A percentile compares a stretch with the other conserved stretches of the same genome.
Conservation (phyloP, 176 grass and related monocot species). For the Oryza brachyantha region DNA sequence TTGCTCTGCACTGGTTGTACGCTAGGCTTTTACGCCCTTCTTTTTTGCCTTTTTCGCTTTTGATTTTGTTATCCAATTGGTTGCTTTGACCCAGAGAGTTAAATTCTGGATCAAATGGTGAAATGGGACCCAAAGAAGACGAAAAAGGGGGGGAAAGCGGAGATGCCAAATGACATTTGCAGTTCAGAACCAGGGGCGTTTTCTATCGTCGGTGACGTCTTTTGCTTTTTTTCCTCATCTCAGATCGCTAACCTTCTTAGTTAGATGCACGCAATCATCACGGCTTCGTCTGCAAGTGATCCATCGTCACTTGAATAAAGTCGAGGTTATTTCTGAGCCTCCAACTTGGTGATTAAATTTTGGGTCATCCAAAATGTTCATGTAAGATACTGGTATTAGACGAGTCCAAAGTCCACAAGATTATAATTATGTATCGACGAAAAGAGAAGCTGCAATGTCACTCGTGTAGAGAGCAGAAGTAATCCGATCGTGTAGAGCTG, state of each 20-base stretch:
- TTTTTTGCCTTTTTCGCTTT: constrained; percentile 4
- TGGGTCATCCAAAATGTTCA: background rate
- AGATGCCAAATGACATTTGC: background rate
- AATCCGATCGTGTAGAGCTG: no score
- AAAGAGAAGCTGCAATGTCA: background rate
- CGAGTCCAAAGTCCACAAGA: background rate
- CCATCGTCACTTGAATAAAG: background rate
- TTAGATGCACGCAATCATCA: background rate
- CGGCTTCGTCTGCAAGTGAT: background rate
- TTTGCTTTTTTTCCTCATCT: background rate
- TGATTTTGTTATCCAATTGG: background rate
- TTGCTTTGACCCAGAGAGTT: background rate
- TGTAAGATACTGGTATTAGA: background rate
- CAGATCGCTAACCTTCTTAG: constrained; percentile 6
- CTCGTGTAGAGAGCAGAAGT: background rate
- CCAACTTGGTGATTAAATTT: background rate
- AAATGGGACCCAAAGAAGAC: background rate
- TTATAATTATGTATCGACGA: background rate
- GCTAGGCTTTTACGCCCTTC: constrained; percentile 1
- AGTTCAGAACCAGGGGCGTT: background rate
- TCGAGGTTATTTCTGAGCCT: background rate
- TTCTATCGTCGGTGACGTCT: constrained; percentile 19
- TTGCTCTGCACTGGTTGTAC: background rate
- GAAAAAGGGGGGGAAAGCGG: background rate
- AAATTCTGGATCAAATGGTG: background rate